Conservation (phyloP, 1,284 basidiomycete genomes). For the Irpex sp. region DNA sequence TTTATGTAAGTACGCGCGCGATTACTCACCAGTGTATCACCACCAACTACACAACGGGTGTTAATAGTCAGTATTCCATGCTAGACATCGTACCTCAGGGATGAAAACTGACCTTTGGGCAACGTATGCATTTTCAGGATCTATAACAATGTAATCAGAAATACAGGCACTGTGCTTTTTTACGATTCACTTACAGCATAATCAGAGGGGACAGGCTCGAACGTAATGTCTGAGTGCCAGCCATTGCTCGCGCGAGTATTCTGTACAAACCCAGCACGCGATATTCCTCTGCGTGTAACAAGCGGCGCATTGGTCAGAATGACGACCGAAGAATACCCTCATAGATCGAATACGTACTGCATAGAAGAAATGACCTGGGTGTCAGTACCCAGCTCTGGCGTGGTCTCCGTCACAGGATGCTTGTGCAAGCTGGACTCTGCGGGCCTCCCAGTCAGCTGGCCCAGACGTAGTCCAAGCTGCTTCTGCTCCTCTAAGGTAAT, state of each 20-base stretch:
- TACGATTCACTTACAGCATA: slow-evolving; percentile 48
- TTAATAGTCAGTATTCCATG: slow-evolving; percentile 3
- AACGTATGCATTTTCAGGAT: slow-evolving; percentile 69
- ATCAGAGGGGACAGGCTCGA: slow-evolving; percentile 74
- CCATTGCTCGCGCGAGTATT: slow-evolving; percentile 44
- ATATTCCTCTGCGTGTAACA: slow-evolving; percentile 42
- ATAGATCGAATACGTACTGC: slow-evolving; percentile 30
- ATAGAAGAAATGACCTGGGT: slow-evolving; percentile 55
- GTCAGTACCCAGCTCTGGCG: slow-evolving; percentile 55
- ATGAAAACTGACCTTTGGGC: slow-evolving; percentile 37
- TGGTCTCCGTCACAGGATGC: slow-evolving; percentile 70
- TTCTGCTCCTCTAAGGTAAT: slow-evolving; percentile 53
- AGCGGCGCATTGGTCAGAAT: not conserved
- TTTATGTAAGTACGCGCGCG: not conserved
- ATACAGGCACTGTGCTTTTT: slow-evolving; percentile 13
- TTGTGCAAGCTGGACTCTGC: slow-evolving; percentile 62
- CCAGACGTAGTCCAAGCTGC: slow-evolving; percentile 55
- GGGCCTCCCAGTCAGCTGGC: slow-evolving; percentile 67
- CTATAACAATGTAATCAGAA: slow-evolving; percentile 14
- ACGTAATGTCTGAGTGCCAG: slow-evolving; percentile 78
- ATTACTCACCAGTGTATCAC: slow-evolving; percentile 40
- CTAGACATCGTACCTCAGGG: not conserved
- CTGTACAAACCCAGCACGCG: slow-evolving; percentile 39
- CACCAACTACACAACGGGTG: slow-evolving; percentile 29
- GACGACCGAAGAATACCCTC: not conserved